These are phyloP conservation scores for Podospora conica DNA, from an alignment of 495 filamentous ascomycete genomes.

Conservation along the genomic window DNA sequence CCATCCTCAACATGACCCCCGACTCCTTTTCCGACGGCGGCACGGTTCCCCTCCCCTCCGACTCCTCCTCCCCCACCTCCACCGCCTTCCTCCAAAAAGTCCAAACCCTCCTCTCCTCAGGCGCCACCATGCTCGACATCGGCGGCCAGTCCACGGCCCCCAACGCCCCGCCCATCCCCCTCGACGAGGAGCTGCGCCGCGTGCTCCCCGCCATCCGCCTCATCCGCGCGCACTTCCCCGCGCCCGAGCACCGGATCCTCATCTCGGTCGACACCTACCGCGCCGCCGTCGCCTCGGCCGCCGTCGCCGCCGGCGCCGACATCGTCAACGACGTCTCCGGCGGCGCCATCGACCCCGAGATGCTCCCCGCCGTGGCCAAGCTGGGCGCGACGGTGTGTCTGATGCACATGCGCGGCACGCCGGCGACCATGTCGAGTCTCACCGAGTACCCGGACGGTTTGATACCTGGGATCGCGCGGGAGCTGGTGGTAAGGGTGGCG, in stretches of 20 bases:
- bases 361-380: constrained; percentile 74
- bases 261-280: constrained; percentile 93
- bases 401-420: constrained; percentile 94
- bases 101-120: constrained; percentile 51
- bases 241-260: constrained; percentile 51
- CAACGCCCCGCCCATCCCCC: constrained; percentile 54
- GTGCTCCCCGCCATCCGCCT: constrained; percentile 70
- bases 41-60: background rate
- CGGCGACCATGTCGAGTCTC: constrained; percentile 70
- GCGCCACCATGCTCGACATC: constrained; percentile 82
- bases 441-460: constrained; percentile 68
- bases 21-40: constrained; percentile 98
- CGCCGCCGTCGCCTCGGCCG: constrained; percentile 72
- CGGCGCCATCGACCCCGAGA: constrained; percentile 68
- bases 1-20: constrained; percentile 89
- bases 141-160: constrained; percentile 92
- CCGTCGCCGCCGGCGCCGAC: constrained; percentile 76
- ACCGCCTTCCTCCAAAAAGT: constrained; percentile 42
- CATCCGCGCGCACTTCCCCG: constrained; percentile 63
- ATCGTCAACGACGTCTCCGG: constrained; percentile 94
- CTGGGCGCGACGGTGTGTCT: constrained; percentile 78
- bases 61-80: constrained; percentile 33
- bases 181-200: constrained; percentile 68
- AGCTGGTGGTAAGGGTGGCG: constrained; percentile 62
- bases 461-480: constrained; percentile 59